phyloP scores from a whole-genome alignment of 495 filamentous ascomycete species.

The Aspergillus conjunctus region DNA sequence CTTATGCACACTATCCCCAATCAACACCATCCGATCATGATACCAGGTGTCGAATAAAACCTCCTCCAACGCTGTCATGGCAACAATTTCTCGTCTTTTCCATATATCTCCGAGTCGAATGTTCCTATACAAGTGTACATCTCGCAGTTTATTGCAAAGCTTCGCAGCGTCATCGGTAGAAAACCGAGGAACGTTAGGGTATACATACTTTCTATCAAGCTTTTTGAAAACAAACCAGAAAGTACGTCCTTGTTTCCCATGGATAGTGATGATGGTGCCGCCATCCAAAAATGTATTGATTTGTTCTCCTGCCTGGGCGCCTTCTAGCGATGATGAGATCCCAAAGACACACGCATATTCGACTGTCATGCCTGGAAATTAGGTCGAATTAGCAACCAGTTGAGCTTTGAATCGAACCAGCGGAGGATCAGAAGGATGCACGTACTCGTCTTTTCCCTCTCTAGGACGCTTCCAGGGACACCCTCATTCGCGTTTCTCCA shows the following conservation, averaged over 20 bases:
- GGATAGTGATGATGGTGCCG: conserved; percentile 10
- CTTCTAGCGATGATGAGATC: not conserved
- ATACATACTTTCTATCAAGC: conserved; percentile 35
- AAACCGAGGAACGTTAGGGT: conserved; percentile 15
- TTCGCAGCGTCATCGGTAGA: conserved; percentile 16
- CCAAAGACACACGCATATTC: conserved; percentile 12
- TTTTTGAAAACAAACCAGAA: conserved; percentile 44
- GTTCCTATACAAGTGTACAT: conserved; percentile 21
- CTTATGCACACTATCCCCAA: conserved; percentile 37
- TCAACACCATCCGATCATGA: conserved; percentile 26
- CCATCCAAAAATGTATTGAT: conserved; percentile 5
- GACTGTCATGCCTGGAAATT: conserved; percentile 4
- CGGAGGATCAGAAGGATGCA: not conserved
- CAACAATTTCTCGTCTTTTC: conserved; percentile 21
- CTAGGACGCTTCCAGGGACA: not conserved
- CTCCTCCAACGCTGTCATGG: conserved; percentile 32
- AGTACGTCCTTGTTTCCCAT: conserved; percentile 23
- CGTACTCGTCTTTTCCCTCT: conserved; percentile 1
- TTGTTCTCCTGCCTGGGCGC: conserved; percentile 5
- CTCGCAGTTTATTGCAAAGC: conserved; percentile 9
- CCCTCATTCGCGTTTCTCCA: conserved; percentile 20
- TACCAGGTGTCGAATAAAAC: conserved; percentile 27
- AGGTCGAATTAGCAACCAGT: not conserved
- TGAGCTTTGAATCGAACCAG: too few species aligned
- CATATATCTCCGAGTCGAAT: conserved; percentile 26